Base-by-base conservation (phyloP, 495 filamentous ascomycete species). In the Lasiosphaeria miniovina region DNA sequence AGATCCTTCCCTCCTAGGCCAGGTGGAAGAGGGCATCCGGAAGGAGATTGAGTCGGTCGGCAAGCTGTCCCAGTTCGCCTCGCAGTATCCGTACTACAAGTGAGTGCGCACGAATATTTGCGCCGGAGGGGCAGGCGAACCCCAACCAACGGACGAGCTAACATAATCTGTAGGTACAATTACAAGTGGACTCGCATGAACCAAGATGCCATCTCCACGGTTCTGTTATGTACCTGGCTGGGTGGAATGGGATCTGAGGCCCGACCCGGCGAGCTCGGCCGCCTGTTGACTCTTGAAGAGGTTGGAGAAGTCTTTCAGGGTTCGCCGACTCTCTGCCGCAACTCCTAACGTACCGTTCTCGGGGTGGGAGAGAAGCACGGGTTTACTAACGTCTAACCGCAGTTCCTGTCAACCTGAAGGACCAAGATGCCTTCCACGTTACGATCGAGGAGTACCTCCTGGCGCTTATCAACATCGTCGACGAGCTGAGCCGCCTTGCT, bases 331-430 rank as follows among this genome's bases (percentile, higher is more conserved):
- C 34, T 56, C 41, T 10, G 35, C 14, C n/a, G 49, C 34, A 55
- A 35, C 38, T 64, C 15, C 43, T 40, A 9, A 46, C 51, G 58
- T 4, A 63, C 50, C 43, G 52, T 11, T 24, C 45, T 15, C 11
- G 24, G 24, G 24, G 24, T 2, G 24, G 24, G 24, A 24, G 24
- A 24, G 24, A 24, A 24, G 2, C 24, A 24, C 24, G 24, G 24
- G 24, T 24, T 24, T 24, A 24, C 24, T 24, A 24, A 24, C 24
- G 24, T 24, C 24, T 24, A 24, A 24, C 24, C 24, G 14, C 61
- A 96, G 94, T 98, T n/a, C 95, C 94, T 31, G 87, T 96, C 64
- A 97, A 96, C 69, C 83, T 97, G 62, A 96, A 96, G 74, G 89
- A 90, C 61, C 72, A 82, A 61, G 95, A 98, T 72, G 82, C 85